Conservation (phyloP, 2,329 filamentous ascomycete species). For the Colletotrichum magnum region DNA sequence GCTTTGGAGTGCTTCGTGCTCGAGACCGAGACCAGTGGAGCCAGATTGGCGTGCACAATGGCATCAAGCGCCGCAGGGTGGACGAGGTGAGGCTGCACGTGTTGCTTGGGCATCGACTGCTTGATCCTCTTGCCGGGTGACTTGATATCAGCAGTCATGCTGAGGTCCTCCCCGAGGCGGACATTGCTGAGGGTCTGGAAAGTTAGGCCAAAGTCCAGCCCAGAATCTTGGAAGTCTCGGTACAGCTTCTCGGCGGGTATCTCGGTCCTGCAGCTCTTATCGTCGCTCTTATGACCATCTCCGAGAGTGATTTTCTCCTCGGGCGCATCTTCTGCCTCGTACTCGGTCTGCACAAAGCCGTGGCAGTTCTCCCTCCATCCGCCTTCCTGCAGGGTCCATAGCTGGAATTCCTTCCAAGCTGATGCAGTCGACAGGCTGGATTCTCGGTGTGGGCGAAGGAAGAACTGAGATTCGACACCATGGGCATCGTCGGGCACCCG, state of each 20-base stretch:
- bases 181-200: constrained; percentile 41
- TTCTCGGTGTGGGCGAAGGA: constrained; percentile 39
- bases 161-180: constrained; percentile 15
- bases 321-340: constrained; percentile 14
- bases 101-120: constrained; percentile 43
- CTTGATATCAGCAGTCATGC: constrained; percentile 28
- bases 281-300: neutral
- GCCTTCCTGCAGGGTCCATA: constrained; percentile 42
- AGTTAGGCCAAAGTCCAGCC: constrained; percentile 41
- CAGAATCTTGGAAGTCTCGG: constrained; percentile 35
- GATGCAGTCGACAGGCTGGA: constrained; percentile 37
- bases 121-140: constrained; percentile 18
- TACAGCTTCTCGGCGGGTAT: constrained; percentile 39
- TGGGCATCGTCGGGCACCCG: constrained; percentile 37
- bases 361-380: constrained; percentile 47
- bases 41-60: constrained; percentile 48
- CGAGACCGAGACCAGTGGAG: constrained; percentile 28
- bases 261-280: neutral
- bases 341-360: constrained; percentile 43
- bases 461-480: constrained; percentile 42
- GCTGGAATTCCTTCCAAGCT: constrained; percentile 45
- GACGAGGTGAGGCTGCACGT: constrained; percentile 48
- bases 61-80: constrained; percentile 54
- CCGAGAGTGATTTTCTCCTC: neutral
- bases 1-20: constrained; percentile 1